Base-by-base conservation (phyloP, 139 green algal species). In the Micractinium conductrix region DNA sequence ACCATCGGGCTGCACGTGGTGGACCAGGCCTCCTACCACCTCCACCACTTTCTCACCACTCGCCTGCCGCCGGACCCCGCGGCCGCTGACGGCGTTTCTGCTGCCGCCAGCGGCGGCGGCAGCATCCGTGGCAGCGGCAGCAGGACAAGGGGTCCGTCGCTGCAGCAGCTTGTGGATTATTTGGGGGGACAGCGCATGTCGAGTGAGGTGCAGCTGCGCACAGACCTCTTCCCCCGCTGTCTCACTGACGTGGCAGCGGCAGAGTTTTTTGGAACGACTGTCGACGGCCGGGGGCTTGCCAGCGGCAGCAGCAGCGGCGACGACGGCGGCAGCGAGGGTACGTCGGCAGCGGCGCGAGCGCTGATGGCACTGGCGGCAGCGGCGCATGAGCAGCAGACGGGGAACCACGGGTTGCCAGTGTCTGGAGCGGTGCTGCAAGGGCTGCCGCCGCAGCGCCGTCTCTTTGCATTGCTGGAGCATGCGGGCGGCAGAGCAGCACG, bases 21-120 rank as follows among this genome's bases (percentile, higher is more conserved):
- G 14, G 87, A 90, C 35, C 55, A 90, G 58, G 79, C 88, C 43
- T 83, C 43, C 42, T 80, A 50, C n/a, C 33, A 80, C 69, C 55
- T 85, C 45, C n/a, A 79, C 17, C 38, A 60, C 3, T 85, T 85
- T 53, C 70, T 85, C 4, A 69, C 62, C 22, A 69, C 62, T 0
- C 68, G 68, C 33, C n/a, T 70, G 67, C 69, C 70, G 14, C 37
- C 42, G 4, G 43, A 38, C 21, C 4, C 63, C 16, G 30, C 62
- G 1, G 40, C 75, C 3, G 6, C 4, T 12, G 24, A 26, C 24
- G 55, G 22, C 1, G 9, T 21, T 35, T 30, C 22, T 24, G 75
- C 8, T 9, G 12, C 26, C 38, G 26, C 17, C 55, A 58, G 76
- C 37, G 30, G 26, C 40, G 26, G 12, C 75, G 5, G 28, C 62